Evolutionary conservation across 1,284 basidiomycete genomes (phyloP).

Genomic region (Abortiporus biennis): DNA sequence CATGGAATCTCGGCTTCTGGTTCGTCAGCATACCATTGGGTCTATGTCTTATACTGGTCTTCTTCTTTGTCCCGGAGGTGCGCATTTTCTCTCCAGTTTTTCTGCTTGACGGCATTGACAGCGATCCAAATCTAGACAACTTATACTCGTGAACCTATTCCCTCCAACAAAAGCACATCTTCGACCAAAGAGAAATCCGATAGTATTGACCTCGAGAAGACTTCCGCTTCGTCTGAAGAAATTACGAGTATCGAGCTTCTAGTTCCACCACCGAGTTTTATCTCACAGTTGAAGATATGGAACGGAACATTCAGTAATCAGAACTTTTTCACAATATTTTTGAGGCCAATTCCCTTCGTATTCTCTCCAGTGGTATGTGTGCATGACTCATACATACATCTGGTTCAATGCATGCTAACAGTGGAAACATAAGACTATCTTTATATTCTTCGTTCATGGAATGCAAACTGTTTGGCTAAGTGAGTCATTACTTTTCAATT

Average conservation of each 20-base stretch:
- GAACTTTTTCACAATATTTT: slow-evolving; percentile 28
- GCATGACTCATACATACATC: too few relatives aligned
- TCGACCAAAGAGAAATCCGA: background rate
- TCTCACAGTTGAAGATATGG: slow-evolving; percentile 30
- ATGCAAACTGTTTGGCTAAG: slow-evolving; percentile 39
- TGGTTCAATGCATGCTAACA: too few relatives aligned
- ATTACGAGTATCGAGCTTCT: background rate
- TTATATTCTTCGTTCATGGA: slow-evolving; percentile 30
- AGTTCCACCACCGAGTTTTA: slow-evolving; percentile 15
- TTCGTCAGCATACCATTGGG: slow-evolving; percentile 36
- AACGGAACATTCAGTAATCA: slow-evolving; percentile 29
- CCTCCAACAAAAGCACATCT: background rate
- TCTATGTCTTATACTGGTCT: slow-evolving; percentile 27
- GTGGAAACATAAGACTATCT: too few relatives aligned
- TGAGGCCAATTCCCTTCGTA: slow-evolving; percentile 34
- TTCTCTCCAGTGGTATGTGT: slow-evolving; percentile 34
- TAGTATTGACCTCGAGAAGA: background rate
- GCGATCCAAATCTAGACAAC: slow-evolving; percentile 22
- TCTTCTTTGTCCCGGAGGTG: slow-evolving; percentile 40
- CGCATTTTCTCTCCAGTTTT: slow-evolving; percentile 1
- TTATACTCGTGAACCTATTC: slow-evolving; percentile 15
- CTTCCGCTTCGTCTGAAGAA: background rate
- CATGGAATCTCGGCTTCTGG: slow-evolving; percentile 37
- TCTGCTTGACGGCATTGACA: background rate
- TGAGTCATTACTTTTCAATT: slow-evolving; percentile 13